Evolutionary conservation across 2,329 filamentous ascomycete species (phyloP).

Genomic region (Fusarium kyushuense): DNA sequence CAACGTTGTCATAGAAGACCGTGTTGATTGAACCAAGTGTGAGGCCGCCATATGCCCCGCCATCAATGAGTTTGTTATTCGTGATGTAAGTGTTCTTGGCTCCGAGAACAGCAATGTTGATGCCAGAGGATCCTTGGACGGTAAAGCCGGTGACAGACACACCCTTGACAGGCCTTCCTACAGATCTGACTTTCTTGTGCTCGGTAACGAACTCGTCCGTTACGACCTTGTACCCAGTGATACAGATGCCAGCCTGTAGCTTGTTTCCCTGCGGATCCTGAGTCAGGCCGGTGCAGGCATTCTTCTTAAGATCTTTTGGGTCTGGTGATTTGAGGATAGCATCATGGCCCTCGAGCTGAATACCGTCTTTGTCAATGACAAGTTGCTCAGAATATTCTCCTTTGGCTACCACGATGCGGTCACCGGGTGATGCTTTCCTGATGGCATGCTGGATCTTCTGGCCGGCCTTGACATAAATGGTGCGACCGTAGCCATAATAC

Average conservation of each 20-base stretch:
- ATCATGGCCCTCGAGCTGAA: constrained; percentile 50
- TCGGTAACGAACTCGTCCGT: constrained; percentile 46
- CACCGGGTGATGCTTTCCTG: constrained; percentile 45
- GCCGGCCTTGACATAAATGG: constrained; percentile 31
- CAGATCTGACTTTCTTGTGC: constrained; percentile 49
- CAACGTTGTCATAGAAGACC: constrained; percentile 45
- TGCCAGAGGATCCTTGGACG: constrained; percentile 50
- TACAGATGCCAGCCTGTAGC: constrained; percentile 51
- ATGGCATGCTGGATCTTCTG: constrained; percentile 52
- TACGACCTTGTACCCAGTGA: constrained; percentile 48
- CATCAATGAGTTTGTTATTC: constrained; percentile 40
- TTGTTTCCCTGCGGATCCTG: constrained; percentile 29
- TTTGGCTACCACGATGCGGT: constrained; percentile 50
- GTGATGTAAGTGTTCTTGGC: constrained; percentile 42
- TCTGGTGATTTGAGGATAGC: constrained; percentile 42
- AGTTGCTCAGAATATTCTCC: constrained; percentile 54
- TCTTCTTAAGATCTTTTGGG: constrained; percentile 36
- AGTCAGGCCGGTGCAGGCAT: constrained; percentile 51
- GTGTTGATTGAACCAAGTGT: constrained; percentile 52
- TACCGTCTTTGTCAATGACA: constrained; percentile 51
- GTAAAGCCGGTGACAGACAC: constrained; percentile 52
- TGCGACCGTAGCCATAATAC: constrained; percentile 18
- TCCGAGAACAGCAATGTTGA: constrained; percentile 54
- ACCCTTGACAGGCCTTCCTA: constrained; percentile 45
- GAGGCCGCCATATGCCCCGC: constrained; percentile 50